phyloP scores from a whole-genome alignment of 1,139 yeast genomes.

The Zygosaccharomyces sapae region DNA sequence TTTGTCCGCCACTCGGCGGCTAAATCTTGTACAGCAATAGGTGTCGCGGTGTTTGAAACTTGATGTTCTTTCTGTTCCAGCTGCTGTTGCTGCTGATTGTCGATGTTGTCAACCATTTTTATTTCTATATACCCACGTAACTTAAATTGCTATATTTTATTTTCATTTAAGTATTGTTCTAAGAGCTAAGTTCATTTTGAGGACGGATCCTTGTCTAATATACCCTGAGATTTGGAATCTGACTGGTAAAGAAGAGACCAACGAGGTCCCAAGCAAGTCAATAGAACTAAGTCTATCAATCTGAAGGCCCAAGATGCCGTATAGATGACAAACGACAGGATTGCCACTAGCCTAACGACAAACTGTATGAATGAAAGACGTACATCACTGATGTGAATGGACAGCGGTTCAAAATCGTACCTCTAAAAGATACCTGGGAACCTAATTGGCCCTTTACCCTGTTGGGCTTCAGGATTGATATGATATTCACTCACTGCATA shows the following conservation, averaged over 20 bases:
- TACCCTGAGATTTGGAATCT: slow-evolving; percentile 26
- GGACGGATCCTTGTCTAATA: slow-evolving; percentile 18
- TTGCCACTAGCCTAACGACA: slow-evolving; percentile 71
- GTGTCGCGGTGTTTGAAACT: neutral
- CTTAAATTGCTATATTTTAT: neutral
- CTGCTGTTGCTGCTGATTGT: neutral
- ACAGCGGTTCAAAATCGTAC: slow-evolving; percentile 86
- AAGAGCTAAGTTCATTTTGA: slow-evolving; percentile 1
- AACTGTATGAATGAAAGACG: slow-evolving; percentile 77
- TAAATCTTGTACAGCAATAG: slow-evolving; percentile 11
- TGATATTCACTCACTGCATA: slow-evolving; percentile 68
- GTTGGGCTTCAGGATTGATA: slow-evolving; percentile 25
- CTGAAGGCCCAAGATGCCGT: slow-evolving; percentile 38
- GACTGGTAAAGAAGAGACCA: slow-evolving; percentile 36
- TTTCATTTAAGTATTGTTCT: neutral
- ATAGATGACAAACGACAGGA: slow-evolving; percentile 39
- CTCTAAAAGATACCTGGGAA: slow-evolving; percentile 78
- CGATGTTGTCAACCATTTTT: neutral
- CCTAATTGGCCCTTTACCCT: slow-evolving; percentile 3
- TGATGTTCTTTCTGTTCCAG: neutral
- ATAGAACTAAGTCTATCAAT: slow-evolving; percentile 34
- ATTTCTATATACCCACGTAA: neutral
- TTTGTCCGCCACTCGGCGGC: slow-evolving; percentile 28
- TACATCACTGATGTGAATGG: slow-evolving; percentile 61
- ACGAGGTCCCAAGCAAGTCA: slow-evolving; percentile 33